Percentiles rank a stretch among this genome's conserved stretches.
These are phyloP conservation scores for Pestalotiopsis sp. DNA, from an alignment of 2,329 filamentous ascomycete genomes.

Conservation along the genomic window DNA sequence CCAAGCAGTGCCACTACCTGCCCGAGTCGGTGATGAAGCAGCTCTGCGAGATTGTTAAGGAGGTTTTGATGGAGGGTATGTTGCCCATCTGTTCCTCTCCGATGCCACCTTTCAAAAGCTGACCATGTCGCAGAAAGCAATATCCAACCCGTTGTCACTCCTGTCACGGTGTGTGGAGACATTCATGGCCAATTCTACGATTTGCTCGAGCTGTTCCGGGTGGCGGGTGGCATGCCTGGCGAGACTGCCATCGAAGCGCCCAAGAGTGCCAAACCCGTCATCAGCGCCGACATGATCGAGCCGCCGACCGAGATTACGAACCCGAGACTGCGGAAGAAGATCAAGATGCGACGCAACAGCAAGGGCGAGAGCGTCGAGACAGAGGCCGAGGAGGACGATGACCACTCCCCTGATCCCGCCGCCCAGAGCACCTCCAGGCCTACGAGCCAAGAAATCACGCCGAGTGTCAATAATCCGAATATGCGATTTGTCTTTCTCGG, in stretches of 20 bases:
- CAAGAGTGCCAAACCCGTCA: constrained; percentile 70
- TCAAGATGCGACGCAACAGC: constrained; percentile 62
- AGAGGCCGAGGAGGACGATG: constrained; percentile 49
- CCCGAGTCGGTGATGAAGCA: constrained; percentile 98
- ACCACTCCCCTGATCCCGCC: constrained; percentile 25
- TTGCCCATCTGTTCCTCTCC: neutral
- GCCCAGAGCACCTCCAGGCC: constrained; percentile 23
- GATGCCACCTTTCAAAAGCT: neutral
- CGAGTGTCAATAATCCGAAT: constrained; percentile 40
- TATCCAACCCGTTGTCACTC: constrained; percentile 95
- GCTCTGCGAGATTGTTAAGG: constrained; percentile 97
- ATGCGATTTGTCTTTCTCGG: constrained; percentile 68
- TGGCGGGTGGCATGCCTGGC: constrained; percentile 94
- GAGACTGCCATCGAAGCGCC: constrained; percentile 72
- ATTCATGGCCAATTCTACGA: constrained; percentile 99
- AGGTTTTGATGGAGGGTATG: constrained; percentile 95
- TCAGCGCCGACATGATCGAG: constrained; percentile 90
- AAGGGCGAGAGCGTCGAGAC: constrained; percentile 50
- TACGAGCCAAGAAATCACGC: constrained; percentile 27
- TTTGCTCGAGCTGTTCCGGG: constrained; percentile 92
- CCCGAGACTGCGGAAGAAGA: constrained; percentile 83
- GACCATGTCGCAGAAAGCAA: constrained; percentile 74
- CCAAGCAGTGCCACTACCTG: constrained; percentile 95
- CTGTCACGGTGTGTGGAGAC: constrained; percentile 95
- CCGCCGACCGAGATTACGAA: constrained; percentile 87